Percentiles rank a stretch among this genome's conserved stretches.
phyloP scores from a whole-genome alignment of 2,329 filamentous ascomycete genomes.

The Trichoderma asperellum region DNA sequence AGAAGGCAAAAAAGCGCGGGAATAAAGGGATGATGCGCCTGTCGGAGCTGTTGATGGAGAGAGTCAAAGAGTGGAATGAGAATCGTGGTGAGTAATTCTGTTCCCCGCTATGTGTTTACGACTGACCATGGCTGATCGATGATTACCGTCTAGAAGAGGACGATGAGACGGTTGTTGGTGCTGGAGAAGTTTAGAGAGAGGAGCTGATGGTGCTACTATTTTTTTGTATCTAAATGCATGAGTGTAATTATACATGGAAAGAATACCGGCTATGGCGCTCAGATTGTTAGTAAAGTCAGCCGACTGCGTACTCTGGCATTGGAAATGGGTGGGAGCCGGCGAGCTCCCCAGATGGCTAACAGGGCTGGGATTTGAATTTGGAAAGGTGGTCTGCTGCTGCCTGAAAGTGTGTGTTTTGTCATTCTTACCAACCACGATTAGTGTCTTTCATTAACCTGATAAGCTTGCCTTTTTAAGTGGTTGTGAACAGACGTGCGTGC shows the following conservation, averaged over 20 bases:
- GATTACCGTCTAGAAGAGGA: not conserved
- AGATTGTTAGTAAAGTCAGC: not conserved
- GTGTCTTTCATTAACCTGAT: not conserved
- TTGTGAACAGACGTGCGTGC: not conserved
- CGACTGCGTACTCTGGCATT: not conserved
- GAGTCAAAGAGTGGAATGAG: conserved; percentile 3
- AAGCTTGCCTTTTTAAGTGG: not conserved
- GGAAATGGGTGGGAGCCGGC: not conserved
- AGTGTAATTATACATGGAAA: not conserved
- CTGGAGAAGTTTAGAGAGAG: not conserved
- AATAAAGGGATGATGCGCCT: not conserved
- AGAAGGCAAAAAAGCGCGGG: not conserved
- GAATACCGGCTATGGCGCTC: not conserved
- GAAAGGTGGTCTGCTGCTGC: not conserved
- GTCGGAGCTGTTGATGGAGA: conserved; percentile 10
- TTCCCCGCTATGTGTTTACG: not conserved
- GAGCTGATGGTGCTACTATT: not conserved
- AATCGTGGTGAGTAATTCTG: not conserved
- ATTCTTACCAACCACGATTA: not conserved
- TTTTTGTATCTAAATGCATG: not conserved
- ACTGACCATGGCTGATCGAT: not conserved
- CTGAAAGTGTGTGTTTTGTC: not conserved
- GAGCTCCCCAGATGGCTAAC: not conserved
- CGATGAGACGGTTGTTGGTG: not conserved
- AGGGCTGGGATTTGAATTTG: not conserved